phyloP scores from a whole-genome alignment of 805 yeast genomes.

The Pichia eremophila region DNA sequence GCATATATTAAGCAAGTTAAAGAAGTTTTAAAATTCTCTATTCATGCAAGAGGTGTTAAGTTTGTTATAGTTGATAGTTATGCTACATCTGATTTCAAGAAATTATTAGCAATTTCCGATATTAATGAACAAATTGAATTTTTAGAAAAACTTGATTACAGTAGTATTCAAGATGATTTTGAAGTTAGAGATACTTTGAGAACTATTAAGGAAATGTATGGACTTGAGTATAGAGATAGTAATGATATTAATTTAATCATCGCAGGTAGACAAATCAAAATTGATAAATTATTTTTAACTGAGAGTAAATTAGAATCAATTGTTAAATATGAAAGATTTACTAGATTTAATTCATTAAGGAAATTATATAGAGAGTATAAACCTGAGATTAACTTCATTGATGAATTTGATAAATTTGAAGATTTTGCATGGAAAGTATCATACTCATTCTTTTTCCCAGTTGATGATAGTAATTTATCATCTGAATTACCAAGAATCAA shows the following conservation, averaged over 20 bases:
- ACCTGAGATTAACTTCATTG: neutral
- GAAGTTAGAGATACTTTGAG: neutral
- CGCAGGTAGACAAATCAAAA: slow-evolving; percentile 44
- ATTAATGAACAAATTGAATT: slow-evolving; percentile 4
- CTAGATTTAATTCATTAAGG: slow-evolving; percentile 4
- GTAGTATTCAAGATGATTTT: neutral
- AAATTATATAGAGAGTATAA: neutral
- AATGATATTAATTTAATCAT: slow-evolving; percentile 13
- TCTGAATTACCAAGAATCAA: slow-evolving; percentile 17
- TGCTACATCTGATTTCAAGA: slow-evolving; percentile 3
- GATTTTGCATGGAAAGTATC: slow-evolving; percentile 14
- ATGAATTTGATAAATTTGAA: slow-evolving; percentile 14
- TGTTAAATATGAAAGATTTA: slow-evolving; percentile 7
- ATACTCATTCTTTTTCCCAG: slow-evolving; percentile 19
- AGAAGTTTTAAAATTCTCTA: slow-evolving; percentile 22
- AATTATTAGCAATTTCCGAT: neutral
- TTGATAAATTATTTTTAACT: neutral
- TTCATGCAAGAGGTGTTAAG: slow-evolving; percentile 8
- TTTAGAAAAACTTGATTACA: neutral
- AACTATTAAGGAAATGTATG: slow-evolving; percentile 1
- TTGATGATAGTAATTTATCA: slow-evolving; percentile 21
- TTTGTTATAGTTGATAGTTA: slow-evolving; percentile 14
- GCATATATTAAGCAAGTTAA: slow-evolving; percentile 36
- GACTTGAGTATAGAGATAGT: neutral
- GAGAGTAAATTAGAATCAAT: slow-evolving; percentile 3